Evolutionary conservation across 306 rosid genomes (phyloP).

Genomic region (Begonia peltatifolia): DNA sequence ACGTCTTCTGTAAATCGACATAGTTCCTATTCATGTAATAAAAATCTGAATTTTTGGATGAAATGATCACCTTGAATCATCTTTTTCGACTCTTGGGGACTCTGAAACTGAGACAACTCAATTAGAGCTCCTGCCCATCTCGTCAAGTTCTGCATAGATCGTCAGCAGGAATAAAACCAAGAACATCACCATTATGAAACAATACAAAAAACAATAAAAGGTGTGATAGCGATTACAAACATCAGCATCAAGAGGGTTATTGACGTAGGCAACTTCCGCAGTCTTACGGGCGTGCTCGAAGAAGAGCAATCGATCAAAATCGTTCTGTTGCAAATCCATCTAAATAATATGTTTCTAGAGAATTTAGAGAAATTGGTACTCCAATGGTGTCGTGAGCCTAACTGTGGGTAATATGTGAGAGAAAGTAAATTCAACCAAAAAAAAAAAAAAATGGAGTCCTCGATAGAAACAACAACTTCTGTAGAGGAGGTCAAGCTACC

Average conservation of each 20-base stretch:
- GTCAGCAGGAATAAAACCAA: neutral
- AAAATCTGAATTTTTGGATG: neutral
- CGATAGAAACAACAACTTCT: too few species aligned
- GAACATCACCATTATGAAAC: neutral
- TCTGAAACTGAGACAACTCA: constrained; percentile 81
- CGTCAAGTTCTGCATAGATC: constrained; percentile 51
- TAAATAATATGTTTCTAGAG: too few species aligned
- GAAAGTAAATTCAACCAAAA: too few species aligned
- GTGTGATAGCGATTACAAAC: constrained; percentile 20
- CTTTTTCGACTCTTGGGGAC: constrained; percentile 37
- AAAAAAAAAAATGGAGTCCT: too few species aligned
- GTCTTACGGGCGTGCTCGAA: constrained; percentile 71
- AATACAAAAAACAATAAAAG: neutral
- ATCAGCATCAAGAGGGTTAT: constrained; percentile 67
- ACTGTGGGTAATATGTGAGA: too few species aligned
- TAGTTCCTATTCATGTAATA: neutral
- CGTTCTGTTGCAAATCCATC: constrained; percentile 55
- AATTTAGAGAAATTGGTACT: too few species aligned
- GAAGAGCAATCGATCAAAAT: constrained; percentile 69
- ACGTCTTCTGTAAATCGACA: neutral
- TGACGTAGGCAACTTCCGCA: constrained; percentile 41
- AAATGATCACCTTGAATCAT: constrained; percentile 43
- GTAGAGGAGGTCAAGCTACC: too few species aligned
- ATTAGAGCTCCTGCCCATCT: constrained; percentile 82
- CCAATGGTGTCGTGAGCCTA: too few species aligned